Base-by-base conservation (phyloP, 2,329 filamentous ascomycete genomes). In the Colletotrichum sp. region DNA sequence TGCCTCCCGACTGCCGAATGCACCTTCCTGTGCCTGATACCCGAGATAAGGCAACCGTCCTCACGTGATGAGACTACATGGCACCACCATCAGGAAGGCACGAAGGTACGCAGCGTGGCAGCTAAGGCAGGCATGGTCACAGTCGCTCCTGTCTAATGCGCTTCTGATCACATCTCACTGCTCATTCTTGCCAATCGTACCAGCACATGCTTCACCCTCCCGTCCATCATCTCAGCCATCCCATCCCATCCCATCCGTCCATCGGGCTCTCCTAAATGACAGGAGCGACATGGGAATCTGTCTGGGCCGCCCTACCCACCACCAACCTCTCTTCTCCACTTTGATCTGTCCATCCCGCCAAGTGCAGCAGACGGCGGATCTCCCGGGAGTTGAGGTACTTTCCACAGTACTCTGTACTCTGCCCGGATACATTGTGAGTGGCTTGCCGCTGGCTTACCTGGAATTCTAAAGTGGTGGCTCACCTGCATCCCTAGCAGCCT, bases 311-410 rank as follows among this genome's bases (percentile, higher is more conserved):
- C 60, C n/a, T 56, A 48, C 9, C 39, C 39, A 48, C 39, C 39
- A n/a, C 39, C 39, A n/a, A 48, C 39, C 39, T 6, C 39, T 48
- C 39, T 18, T 48, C 39, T 48, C 39, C 39, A 48, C 39, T 48
- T 48, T 48, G 39, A 18, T 12, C 39, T 48, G 39, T 48, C 39
- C 39, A 48, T 48, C 39, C 39, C 39, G 39, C 39, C 39, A 48
- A 48, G 18, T 48, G 39, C 39, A 48, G 39, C 39, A 48, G 18
- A 48, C 39, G 39, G 68, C 72, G 62, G 72, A 75, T 75, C 72
- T 71, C 36, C 72, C 72, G 72, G 72, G 62, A 72, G 68, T 72
- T 62, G 52, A n/a, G 52, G 61, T 28, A 48, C 48, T 70, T 68
- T 28, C 25, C n/a, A 48, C n/a, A n/a, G 39, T 48, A 48, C 39